Evolutionary conservation across 2,329 filamentous ascomycete species (phyloP), one percentile per base, ranked within the genome.

Genomic region (Colletotrichum euphorbiae): DNA sequence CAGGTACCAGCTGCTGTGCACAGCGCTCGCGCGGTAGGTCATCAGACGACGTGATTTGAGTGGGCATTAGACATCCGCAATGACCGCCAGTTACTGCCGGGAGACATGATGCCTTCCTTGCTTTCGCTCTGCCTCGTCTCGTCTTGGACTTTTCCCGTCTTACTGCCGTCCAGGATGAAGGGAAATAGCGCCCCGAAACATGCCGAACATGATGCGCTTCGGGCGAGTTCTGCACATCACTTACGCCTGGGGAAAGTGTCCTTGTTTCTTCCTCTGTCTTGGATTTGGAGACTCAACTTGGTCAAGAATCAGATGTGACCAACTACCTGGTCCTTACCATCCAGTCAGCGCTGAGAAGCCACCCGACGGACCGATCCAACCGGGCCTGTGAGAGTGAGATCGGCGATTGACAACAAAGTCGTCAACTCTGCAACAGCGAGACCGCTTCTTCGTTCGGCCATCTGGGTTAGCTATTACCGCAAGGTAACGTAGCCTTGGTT

Each of bases 201-300:
- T 66, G 57, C 62, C 57, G 62, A 48, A 33, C 6, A 46, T 28
- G n/a, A 45, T 45, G 54, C 45, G 28, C 62, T 17, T 59, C 62
- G 45, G 36, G 46, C 38, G 24, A 63, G 51, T 31, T 36, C 42
- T 40, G 13, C 54, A 45, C 54, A 45, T 57, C 36, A 43, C 24
- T 6, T 4, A 45, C 42, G 15, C 12, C 45, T 19, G 17, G 17
- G 19, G 45, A 12, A 48, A n/a, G 17, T 48, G 17, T 21, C 13
- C 17, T 24, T 12, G 50, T 46, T 40, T 42, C 9, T 19, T 51
- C 21, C 57, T 51, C n/a, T 48, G 28, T 36, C 55, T 58, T 8
- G 11, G 15, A 45, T 19, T 19, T 4, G 6, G 38, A n/a, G 38
- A n/a, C 38, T 6, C 17, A 11, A n/a, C 17, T 19, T 17, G 17